These are phyloP conservation scores for Proliferodiscus dingleyae DNA, from an alignment of 2,329 filamentous ascomycete genomes.

Conservation along the genomic window DNA sequence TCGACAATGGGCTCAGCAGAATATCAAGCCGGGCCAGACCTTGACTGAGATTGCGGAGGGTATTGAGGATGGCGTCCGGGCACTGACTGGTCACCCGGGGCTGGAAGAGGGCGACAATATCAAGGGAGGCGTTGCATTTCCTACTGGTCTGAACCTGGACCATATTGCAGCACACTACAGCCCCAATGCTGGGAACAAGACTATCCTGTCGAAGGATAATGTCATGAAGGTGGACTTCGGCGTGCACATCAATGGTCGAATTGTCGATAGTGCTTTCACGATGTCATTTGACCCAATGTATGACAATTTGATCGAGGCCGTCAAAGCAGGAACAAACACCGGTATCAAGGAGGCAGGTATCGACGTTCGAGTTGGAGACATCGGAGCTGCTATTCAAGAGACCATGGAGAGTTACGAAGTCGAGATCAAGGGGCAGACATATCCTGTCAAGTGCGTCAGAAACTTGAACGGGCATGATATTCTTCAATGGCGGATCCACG, in stretches of 20 bases:
- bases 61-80: conserved; percentile 79
- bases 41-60: conserved; percentile 79
- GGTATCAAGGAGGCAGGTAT: conserved; percentile 89
- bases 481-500: conserved; percentile 83
- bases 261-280: conserved; percentile 68
- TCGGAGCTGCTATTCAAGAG: conserved; percentile 55
- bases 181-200: conserved; percentile 82
- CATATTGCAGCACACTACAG: conserved; percentile 84
- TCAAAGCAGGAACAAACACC: conserved; percentile 64
- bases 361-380: conserved; percentile 74
- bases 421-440: conserved; percentile 46
- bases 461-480: conserved; percentile 73
- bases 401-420: conserved; percentile 59
- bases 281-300: conserved; percentile 64
- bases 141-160: conserved; percentile 77
- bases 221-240: conserved; percentile 73
- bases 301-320: conserved; percentile 61
- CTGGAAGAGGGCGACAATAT: conserved; percentile 73
- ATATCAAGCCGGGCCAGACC: conserved; percentile 74
- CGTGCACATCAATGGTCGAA: conserved; percentile 65
- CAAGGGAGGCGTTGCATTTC: conserved; percentile 80
- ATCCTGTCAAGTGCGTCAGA: conserved; percentile 50
- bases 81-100: conserved; percentile 70
- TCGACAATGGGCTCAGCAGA: conserved; percentile 75
- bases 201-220: conserved; percentile 58